Conservation (phyloP, 2,329 filamentous ascomycete species). For the Botrytis elliptica region DNA sequence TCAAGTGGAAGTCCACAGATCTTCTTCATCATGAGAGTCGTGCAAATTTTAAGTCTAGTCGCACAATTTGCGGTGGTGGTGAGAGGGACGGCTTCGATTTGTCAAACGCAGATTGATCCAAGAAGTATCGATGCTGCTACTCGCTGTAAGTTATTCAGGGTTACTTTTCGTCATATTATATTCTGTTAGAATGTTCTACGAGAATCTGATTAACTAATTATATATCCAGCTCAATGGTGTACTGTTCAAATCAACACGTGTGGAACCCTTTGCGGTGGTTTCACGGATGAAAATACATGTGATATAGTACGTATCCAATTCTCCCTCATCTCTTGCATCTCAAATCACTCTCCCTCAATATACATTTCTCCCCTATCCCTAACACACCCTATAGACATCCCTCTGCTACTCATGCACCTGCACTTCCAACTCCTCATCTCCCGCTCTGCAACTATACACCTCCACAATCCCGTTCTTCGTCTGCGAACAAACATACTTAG, state of each 20-base stretch:
- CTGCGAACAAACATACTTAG: constrained; percentile 52
- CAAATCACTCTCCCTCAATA: neutral
- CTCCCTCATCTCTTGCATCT: neutral
- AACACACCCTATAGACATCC: constrained; percentile 41
- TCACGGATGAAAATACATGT: constrained; percentile 48
- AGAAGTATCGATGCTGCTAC: neutral
- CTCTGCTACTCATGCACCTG: constrained; percentile 59
- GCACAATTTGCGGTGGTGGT: constrained; percentile 1
- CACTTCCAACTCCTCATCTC: constrained; percentile 49
- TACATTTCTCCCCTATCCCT: neutral
- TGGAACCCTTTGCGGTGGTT: constrained; percentile 56
- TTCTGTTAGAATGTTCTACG: neutral
- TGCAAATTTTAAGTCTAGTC: neutral
- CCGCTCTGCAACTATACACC: constrained; percentile 55
- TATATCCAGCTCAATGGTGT: constrained; percentile 53
- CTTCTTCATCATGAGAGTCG: neutral
- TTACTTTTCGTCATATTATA: too few relatives aligned
- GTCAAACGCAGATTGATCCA: neutral
- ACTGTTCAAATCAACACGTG: constrained; percentile 57
- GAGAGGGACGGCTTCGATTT: neutral
- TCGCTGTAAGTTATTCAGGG: neutral
- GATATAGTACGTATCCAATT: constrained; percentile 48
- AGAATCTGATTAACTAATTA: neutral
- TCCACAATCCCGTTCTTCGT: constrained; percentile 60
- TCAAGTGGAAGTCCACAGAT: neutral